Conservation (phyloP, 345 rosid genomes). For the Conringia planisiliqua region DNA sequence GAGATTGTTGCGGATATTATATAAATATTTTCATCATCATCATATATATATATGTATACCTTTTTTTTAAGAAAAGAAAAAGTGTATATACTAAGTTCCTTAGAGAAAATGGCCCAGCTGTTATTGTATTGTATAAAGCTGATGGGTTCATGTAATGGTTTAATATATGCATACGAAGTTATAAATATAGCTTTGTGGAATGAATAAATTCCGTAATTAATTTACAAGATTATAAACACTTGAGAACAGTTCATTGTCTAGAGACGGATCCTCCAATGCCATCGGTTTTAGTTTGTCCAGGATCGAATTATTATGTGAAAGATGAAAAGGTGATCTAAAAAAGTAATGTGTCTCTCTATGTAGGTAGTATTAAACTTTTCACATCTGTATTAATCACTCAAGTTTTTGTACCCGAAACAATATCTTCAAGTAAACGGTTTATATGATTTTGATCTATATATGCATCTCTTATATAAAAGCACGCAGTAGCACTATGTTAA, state of each 20-base stretch:
- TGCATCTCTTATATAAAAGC: too few species aligned
- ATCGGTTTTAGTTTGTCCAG: neutral
- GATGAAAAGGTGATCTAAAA: neutral
- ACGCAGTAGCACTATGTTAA: too few species aligned
- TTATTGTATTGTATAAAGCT: conserved; percentile 9
- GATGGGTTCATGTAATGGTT: neutral
- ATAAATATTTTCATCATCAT: neutral
- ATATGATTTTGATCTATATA: too few species aligned
- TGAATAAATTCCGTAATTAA: neutral
- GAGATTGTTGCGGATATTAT: neutral
- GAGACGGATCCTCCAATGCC: neutral
- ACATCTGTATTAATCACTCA: too few species aligned
- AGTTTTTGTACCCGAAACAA: too few species aligned
- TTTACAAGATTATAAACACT: neutral
- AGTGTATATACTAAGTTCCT: neutral
- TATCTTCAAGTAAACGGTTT: too few species aligned
- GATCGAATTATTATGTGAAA: neutral
- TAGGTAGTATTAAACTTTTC: too few species aligned
- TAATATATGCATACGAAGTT: neutral
- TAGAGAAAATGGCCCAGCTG: neutral
- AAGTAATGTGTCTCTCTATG: neutral
- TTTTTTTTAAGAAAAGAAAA: neutral
- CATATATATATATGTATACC: too few species aligned
- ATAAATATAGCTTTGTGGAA: neutral
- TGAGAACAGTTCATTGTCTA: neutral